A percentile compares a stretch with the other conserved stretches of the same genome.
Conservation (phyloP, 176 grass and related monocot genomes). For the Elaeis guineensis region DNA sequence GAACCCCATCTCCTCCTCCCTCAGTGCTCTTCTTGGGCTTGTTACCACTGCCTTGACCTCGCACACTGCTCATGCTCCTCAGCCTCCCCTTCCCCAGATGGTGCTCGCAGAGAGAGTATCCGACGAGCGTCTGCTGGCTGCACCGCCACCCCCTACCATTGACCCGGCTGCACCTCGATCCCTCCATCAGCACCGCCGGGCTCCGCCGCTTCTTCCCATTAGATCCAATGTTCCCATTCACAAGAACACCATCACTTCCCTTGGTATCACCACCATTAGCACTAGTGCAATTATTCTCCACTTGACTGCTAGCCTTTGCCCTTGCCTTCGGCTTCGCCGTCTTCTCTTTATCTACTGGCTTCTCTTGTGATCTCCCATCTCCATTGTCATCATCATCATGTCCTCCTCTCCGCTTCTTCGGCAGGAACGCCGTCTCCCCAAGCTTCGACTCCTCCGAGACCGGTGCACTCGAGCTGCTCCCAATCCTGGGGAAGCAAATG, state of each 20-base stretch:
- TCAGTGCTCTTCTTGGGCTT: neutral
- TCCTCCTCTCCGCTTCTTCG: neutral
- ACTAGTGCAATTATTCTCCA: too few relatives aligned
- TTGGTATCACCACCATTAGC: too few relatives aligned
- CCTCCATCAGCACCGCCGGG: constrained; percentile 20
- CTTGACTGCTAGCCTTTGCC: neutral
- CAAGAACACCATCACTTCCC: neutral
- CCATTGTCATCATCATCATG: too few relatives aligned
- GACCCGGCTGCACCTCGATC: constrained; percentile 20
- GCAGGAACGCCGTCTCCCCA: too few relatives aligned
- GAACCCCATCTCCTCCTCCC: neutral
- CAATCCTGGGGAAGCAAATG: neutral
- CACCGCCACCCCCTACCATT: constrained; percentile 21
- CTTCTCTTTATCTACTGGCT: constrained; percentile 14
- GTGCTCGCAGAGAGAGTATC: constrained; percentile 19
- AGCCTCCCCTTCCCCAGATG: constrained; percentile 17
- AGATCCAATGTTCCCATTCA: neutral
- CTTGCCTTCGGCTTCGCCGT: neutral
- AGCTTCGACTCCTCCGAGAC: neutral
- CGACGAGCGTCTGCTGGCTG: constrained; percentile 20
- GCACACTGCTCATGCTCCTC: constrained; percentile 22
- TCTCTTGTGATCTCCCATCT: neutral
- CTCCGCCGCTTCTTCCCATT: constrained; percentile 23
- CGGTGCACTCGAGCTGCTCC: constrained; percentile 6
- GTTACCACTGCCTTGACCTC: constrained; percentile 18